phyloP scores from a whole-genome alignment of 2,329 filamentous ascomycete genomes.

The Aspergillus hortae region DNA sequence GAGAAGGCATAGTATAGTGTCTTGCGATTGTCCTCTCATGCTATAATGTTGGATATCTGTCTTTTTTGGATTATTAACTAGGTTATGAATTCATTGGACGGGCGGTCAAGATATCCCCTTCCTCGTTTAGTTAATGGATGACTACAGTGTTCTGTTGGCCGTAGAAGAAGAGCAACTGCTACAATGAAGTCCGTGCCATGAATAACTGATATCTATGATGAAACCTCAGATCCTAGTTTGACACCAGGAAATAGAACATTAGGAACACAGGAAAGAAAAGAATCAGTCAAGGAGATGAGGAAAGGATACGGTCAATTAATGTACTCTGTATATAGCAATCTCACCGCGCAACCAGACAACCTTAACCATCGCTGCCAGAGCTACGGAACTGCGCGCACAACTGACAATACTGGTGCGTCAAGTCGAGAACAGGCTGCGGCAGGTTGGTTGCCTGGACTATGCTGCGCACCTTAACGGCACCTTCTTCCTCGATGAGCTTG shows the following conservation, averaged over 20 bases:
- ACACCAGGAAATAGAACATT: conserved; percentile 6
- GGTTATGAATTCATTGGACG: no score
- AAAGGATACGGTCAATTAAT: background rate
- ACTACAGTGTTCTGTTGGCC: background rate
- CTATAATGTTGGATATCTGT: no score
- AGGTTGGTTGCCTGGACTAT: conserved; percentile 95
- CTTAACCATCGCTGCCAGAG: conserved; percentile 80
- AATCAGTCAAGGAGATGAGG: background rate
- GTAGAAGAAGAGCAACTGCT: background rate
- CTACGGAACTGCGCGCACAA: conserved; percentile 93
- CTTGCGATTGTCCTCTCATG: background rate
- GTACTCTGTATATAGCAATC: background rate
- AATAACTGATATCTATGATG: conserved; percentile 3
- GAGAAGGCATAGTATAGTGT: conserved; percentile 11
- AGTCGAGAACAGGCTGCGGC: conserved; percentile 85
- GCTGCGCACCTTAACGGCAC: conserved; percentile 92
- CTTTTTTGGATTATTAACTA: no score
- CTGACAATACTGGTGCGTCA: conserved; percentile 94
- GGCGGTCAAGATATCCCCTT: no score
- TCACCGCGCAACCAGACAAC: conserved; percentile 2
- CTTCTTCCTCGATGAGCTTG: conserved; percentile 93
- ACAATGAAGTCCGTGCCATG: background rate
- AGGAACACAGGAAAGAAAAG: conserved; percentile 1
- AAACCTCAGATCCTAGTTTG: background rate
- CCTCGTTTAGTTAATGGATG: no score